Evolutionary conservation across 306 rosid species (phyloP).

Genomic region (Chamaecrista fasciculata): DNA sequence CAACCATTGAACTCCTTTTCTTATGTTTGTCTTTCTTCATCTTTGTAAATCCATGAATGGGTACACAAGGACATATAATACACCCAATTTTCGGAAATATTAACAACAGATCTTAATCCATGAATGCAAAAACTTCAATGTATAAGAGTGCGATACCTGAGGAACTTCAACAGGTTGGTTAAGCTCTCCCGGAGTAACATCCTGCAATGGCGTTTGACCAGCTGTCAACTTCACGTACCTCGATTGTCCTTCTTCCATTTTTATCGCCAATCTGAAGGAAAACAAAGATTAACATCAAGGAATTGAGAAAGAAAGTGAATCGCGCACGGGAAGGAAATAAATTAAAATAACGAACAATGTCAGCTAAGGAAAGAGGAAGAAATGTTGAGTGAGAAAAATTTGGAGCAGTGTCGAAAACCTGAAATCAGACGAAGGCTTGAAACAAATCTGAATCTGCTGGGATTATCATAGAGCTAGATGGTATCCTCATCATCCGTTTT

Average conservation of each 20-base stretch:
- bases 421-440: neutral
- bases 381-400: neutral
- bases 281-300: neutral
- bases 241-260: constrained; percentile 23
- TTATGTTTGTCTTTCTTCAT: too few relatives aligned
- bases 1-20: neutral
- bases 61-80: neutral
- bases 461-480: neutral
- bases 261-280: neutral
- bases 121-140: neutral
- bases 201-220: constrained; percentile 52
- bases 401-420: neutral
- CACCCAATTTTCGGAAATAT: neutral
- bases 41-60: neutral
- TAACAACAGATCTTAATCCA: neutral
- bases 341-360: neutral
- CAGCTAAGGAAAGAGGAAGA: neutral
- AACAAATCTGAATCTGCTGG: neutral
- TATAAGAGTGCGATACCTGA: constrained; percentile 32
- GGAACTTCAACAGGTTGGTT: constrained; percentile 71
- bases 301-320: neutral
- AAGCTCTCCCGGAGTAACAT: constrained; percentile 65
- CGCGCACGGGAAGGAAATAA: neutral
- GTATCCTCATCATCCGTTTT: neutral
- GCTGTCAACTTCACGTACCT: constrained; percentile 53